Conservation (phyloP, 2,329 filamentous ascomycete genomes). For the Cytospora piceae region DNA sequence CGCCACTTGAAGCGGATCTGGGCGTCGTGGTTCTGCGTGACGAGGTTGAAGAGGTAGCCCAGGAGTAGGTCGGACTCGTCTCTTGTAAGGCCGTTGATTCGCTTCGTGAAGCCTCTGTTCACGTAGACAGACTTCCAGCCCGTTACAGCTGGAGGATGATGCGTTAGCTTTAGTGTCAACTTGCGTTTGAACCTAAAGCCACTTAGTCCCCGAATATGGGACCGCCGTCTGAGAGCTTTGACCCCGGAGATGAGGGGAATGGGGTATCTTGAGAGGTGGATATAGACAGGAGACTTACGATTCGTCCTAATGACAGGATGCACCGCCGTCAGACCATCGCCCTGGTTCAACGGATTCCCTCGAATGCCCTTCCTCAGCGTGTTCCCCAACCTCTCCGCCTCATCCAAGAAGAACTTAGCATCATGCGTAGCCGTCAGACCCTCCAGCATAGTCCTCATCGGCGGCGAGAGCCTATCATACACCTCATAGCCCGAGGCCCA, state of each 20-base stretch:
- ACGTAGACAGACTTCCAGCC: conserved; percentile 61
- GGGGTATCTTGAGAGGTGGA: background rate
- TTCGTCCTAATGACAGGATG: conserved; percentile 64
- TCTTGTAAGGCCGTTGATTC: conserved; percentile 58
- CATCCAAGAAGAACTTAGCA: conserved; percentile 54
- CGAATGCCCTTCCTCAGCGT: conserved; percentile 40
- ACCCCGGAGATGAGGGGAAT: background rate
- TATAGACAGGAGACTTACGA: conserved; percentile 38
- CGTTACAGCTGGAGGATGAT: conserved; percentile 46
- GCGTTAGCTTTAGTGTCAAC: conserved; percentile 8
- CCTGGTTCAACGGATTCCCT: conserved; percentile 62
- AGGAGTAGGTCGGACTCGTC: conserved; percentile 59
- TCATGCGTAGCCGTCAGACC: conserved; percentile 54
- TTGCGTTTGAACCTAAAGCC: no score
- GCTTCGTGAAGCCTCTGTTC: conserved; percentile 55
- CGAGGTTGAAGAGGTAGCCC: conserved; percentile 50
- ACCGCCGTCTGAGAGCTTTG: no score
- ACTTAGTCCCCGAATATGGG: no score
- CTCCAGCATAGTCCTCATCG: conserved; percentile 52
- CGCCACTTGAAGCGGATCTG: conserved; percentile 60
- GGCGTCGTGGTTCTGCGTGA: conserved; percentile 59
- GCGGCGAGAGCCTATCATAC: conserved; percentile 57
- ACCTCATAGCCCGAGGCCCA: conserved; percentile 57
- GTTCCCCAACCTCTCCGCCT: conserved; percentile 50
- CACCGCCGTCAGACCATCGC: conserved; percentile 52